Evolutionary conservation across 169 alveolate species (phyloP), one percentile per base, ranked within the genome.

Genomic region (Eimeria maxima): DNA sequence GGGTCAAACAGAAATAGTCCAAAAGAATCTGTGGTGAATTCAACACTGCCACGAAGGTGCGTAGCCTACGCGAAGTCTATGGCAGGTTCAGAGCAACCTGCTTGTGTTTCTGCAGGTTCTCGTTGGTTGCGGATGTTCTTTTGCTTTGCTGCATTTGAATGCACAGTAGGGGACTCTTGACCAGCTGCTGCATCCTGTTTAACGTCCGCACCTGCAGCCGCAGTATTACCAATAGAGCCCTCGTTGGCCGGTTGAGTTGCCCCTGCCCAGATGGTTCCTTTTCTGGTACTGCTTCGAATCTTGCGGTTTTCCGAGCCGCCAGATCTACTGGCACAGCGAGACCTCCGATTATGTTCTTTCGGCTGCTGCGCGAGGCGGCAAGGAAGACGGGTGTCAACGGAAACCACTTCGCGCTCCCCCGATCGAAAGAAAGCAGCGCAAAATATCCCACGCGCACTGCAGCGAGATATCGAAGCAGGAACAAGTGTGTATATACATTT

Each of bases 301-400:
- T 24, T 84, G 27, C 80, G 60, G 42, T 38, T 18, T 22, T 84
- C 93, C 18, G 80, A 14, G 60, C 80, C 69, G 60, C 93, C 38
- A 4, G 29, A 7, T 22, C 78, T 53, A 13, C 71, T 57, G 11
- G 80, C 33, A 44, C 93, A 60, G 60, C 93, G 93, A 57, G 93
- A 84, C 80, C 78, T 53, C 45, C 93, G 55, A 24, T 8, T 84
- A 71, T 84, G 74, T 38, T 84, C 93, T 57, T 84, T 84, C 11
- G 78, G 60, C 78, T 84, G 93, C 78, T 84, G 93, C 55, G 93
- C 14, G 76, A 38, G 80, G 24, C 93, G 93, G 38, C 93, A 84
- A 5, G 93, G 93, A 16, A 84, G 60, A 10, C 93, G 93, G 57
- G 93, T 84, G 93, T 84, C 93, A 22, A 84, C 38, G 22, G 71